A percentile compares a stretch with the other conserved stretches of the same genome.
Evolutionary conservation across 2,329 filamentous ascomycete genomes (phyloP).

Genomic region (Helminthosporium solani): DNA sequence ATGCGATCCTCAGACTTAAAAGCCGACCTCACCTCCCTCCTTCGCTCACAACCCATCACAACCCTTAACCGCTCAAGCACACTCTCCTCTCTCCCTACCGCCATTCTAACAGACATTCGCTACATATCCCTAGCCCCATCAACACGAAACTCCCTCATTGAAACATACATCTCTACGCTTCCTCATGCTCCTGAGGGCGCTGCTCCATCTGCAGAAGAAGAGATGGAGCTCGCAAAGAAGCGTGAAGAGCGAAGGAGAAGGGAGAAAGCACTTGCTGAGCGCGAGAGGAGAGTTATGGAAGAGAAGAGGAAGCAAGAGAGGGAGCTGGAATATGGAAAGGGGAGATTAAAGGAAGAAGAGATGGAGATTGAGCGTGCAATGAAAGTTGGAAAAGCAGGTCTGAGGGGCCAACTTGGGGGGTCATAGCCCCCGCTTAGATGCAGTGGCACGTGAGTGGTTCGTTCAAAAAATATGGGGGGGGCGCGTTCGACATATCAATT

Average conservation of each 20-base stretch:
- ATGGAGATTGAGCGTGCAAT: slow-evolving; percentile 68
- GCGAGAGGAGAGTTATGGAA: slow-evolving; percentile 63
- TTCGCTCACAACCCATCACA: slow-evolving; percentile 61
- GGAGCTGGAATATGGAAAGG: slow-evolving; percentile 62
- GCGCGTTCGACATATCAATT: no score
- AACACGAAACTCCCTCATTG: slow-evolving; percentile 64
- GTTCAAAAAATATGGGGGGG: no score
- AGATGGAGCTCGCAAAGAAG: slow-evolving; percentile 50
- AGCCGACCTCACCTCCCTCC: slow-evolving; percentile 65
- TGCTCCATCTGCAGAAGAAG: slow-evolving; percentile 49
- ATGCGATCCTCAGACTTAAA: slow-evolving; percentile 66
- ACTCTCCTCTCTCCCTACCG: slow-evolving; percentile 59
- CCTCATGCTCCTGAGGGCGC: slow-evolving; percentile 56
- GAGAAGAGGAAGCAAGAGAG: slow-evolving; percentile 62
- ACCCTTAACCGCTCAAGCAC: slow-evolving; percentile 62
- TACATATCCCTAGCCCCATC: slow-evolving; percentile 66
- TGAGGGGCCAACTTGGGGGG: slow-evolving; percentile 59
- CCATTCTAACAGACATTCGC: slow-evolving; percentile 65
- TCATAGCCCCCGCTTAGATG: not conserved
- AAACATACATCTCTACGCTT: slow-evolving; percentile 65
- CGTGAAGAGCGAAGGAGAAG: slow-evolving; percentile 47
- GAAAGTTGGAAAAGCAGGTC: slow-evolving; percentile 65
- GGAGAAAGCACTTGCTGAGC: slow-evolving; percentile 67
- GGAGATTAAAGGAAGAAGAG: slow-evolving; percentile 65
- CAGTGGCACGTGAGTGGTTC: no score